A percentile compares a stretch with the other conserved stretches of the same genome.
Conservation (phyloP, 129 eudicot genomes). For the Pseudognaphalium luteoalbum region DNA sequence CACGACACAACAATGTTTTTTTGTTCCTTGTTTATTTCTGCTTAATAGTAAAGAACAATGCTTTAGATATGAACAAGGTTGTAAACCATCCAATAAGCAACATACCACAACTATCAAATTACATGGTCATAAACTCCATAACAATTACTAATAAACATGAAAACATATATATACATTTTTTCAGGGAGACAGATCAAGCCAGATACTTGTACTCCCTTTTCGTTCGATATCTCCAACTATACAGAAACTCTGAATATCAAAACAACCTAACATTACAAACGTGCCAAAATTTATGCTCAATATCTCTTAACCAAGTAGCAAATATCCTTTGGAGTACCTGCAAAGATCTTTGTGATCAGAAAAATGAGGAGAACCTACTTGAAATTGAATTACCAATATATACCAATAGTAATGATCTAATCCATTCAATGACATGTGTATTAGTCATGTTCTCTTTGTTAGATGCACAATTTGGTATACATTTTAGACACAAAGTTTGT, state of each 20-base stretch:
- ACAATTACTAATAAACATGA: not conserved
- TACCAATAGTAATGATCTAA: no score
- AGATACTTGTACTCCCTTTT: conserved; percentile 20
- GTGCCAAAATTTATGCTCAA: conserved; percentile 1
- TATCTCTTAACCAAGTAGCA: conserved; percentile 22
- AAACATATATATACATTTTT: not conserved
- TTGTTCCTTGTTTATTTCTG: not conserved
- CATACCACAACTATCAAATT: not conserved
- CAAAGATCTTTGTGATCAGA: not conserved
- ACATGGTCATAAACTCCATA: not conserved
- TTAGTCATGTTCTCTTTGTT: no score
- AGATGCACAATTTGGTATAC: no score
- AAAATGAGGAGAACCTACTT: not conserved
- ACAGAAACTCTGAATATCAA: not conserved
- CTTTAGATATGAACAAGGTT: not conserved
- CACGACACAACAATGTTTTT: not conserved
- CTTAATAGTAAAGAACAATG: not conserved
- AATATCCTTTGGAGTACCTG: conserved; percentile 55
- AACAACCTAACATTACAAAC: conserved; percentile 6
- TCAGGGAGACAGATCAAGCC: conserved; percentile 20
- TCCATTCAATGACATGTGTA: no score
- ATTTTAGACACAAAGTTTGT: no score
- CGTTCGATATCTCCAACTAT: not conserved
- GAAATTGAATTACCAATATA: no score
- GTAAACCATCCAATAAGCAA: not conserved